Percentiles rank a stretch among this genome's conserved stretches.
These are phyloP conservation scores for Aureobasidium sp. DNA, from an alignment of 2,329 filamentous ascomycete species.

Conservation along the genomic window DNA sequence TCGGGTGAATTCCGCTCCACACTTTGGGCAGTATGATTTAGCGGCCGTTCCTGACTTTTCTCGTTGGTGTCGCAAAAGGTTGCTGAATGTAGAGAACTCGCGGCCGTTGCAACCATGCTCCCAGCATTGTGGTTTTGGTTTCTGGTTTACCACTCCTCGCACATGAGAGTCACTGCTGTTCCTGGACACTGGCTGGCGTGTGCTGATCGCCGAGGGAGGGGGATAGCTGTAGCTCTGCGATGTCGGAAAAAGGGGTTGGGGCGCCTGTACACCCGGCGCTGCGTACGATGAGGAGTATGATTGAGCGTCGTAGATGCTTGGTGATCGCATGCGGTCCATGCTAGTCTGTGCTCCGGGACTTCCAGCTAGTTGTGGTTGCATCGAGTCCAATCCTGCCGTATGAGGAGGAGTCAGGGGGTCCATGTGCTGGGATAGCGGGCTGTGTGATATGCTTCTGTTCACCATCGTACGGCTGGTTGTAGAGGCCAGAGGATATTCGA, in stretches of 20 bases:
- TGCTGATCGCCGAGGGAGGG: slow-evolving; percentile 8
- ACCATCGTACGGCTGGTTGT: slow-evolving; percentile 23
- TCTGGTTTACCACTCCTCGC: slow-evolving; percentile 28
- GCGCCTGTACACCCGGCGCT: neutral
- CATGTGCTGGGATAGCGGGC: slow-evolving; percentile 24
- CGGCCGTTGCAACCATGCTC: slow-evolving; percentile 94
- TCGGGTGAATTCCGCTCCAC: slow-evolving; percentile 85
- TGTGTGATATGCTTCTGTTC: slow-evolving; percentile 28
- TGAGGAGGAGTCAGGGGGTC: slow-evolving; percentile 16
- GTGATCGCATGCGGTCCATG: slow-evolving; percentile 10
- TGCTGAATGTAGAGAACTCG: slow-evolving; percentile 94
- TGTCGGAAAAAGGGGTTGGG: neutral
- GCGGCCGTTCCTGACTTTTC: slow-evolving; percentile 88
- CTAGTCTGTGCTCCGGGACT: slow-evolving; percentile 3
- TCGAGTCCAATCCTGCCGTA: neutral
- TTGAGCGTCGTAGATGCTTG: slow-evolving; percentile 10
- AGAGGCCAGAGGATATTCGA: slow-evolving; percentile 20
- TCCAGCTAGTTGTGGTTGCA: neutral
- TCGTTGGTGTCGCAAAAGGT: slow-evolving; percentile 81
- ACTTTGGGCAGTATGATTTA: slow-evolving; percentile 84
- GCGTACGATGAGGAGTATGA: neutral
- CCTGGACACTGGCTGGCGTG: neutral
- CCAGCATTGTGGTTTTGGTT: slow-evolving; percentile 91
- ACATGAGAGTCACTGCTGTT: slow-evolving; percentile 23
- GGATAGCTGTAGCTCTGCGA: slow-evolving; percentile 14